Base-by-base conservation (phyloP, 208 protist species). In the Trypanosoma caninum region DNA sequence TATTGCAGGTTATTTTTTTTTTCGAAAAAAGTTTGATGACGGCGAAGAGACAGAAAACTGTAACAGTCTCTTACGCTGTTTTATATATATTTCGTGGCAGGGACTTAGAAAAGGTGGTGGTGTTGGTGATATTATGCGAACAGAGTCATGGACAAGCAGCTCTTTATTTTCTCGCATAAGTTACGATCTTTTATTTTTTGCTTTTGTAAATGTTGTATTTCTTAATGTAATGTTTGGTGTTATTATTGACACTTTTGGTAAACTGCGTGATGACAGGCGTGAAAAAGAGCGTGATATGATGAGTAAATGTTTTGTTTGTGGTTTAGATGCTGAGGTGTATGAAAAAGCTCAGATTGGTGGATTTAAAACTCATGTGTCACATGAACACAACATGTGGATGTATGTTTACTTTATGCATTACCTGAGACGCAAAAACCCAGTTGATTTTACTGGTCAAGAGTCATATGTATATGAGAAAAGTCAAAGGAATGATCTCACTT, bases 381-480 rank as follows among this genome's bases (percentile, higher is more conserved):
- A 77, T 7, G 93, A 97, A 50, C 96, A 98, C 78, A 95, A 97
- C 74, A 89, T 98, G 82, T 98, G 96, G 94, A 86, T 93, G 74
- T 98, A 98, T 74, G 67, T 98, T 13, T 95, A 93, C 82, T 97
- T 97, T 45, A 87, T 91, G 52, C 83, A 93, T 62, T 80, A 96
- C 72, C 69, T 96, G 10, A 73, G 78, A 38, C 72, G 73, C 33
- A 96, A 94, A 66, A 75, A 93, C 64, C 65, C 73, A 1, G 82
- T 62, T 45, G 74, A 91, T 13, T 93, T 81, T 59, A 96, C 81
- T 7, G 90, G 90, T 3, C 83, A 93, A 64, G 90, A 96, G 72
- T 82, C 73, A 38, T 92, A 93, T 70, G 86, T 94, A 3, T 54
- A 75, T 45, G 62, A 53, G 11, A 77, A 75, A 59, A 87, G 91